phyloP scores from a whole-genome alignment of 2,329 filamentous ascomycete species.

The Aspergillus phoenicis region DNA sequence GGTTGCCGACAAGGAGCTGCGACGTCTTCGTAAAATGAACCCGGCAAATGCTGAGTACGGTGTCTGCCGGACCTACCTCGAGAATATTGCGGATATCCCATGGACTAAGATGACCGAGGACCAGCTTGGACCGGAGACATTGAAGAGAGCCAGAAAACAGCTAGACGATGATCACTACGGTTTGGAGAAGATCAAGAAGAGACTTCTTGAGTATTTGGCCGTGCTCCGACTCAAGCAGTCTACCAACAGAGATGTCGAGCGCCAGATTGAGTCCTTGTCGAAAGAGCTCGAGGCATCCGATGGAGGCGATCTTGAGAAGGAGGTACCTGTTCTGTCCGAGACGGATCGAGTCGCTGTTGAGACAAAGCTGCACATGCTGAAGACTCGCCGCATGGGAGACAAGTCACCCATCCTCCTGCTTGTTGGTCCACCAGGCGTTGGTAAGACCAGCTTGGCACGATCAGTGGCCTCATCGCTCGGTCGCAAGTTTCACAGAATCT shows the following conservation, averaged over 20 bases:
- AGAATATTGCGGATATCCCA: constrained; percentile 90
- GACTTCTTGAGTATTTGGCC: constrained; percentile 89
- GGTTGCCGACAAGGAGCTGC: constrained; percentile 86
- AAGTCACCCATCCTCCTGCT: constrained; percentile 95
- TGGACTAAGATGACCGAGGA: constrained; percentile 87
- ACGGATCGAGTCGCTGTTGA: constrained; percentile 50
- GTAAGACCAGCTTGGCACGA: constrained; percentile 92
- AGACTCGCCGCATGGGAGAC: constrained; percentile 83
- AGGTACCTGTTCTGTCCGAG: constrained; percentile 55
- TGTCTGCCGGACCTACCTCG: constrained; percentile 88
- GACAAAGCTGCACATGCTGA: constrained; percentile 73
- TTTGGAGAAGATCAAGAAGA: constrained; percentile 95
- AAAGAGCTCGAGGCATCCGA: constrained; percentile 46
- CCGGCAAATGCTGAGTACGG: constrained; percentile 95
- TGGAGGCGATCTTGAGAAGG: constrained; percentile 56
- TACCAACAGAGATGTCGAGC: constrained; percentile 79
- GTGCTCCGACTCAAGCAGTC: constrained; percentile 95
- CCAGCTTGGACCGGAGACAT: constrained; percentile 76
- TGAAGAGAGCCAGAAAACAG: constrained; percentile 80
- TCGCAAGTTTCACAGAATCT: constrained; percentile 95
- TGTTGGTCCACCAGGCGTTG: constrained; percentile 89
- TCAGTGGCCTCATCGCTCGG: constrained; percentile 90
- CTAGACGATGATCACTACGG: constrained; percentile 96
- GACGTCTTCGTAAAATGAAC: constrained; percentile 90
- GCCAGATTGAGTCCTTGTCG: constrained; percentile 65